Percentiles rank a stretch among this genome's conserved stretches.
These are phyloP conservation scores for Fusarium torulosum DNA, from an alignment of 2,329 filamentous ascomycete genomes.

Conservation along the genomic window DNA sequence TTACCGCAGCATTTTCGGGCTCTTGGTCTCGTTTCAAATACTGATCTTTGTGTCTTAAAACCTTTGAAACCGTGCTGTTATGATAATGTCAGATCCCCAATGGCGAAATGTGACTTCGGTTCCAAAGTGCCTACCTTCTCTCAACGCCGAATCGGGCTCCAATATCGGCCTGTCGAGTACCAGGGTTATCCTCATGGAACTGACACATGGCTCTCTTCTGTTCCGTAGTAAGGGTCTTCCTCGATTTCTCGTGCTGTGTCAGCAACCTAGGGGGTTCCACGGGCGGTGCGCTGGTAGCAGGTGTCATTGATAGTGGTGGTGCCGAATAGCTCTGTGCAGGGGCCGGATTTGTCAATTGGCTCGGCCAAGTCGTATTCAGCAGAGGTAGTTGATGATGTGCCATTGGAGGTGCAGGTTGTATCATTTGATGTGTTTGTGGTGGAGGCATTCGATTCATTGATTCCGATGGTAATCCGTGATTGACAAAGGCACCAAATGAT, in stretches of 20 bases:
- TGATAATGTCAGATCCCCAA: constrained; percentile 48
- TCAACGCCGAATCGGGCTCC: constrained; percentile 96
- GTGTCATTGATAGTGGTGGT: constrained; percentile 69
- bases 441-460: constrained; percentile 67
- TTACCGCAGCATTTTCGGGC: constrained; percentile 74
- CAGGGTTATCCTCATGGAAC: constrained; percentile 90
- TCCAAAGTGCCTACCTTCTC: constrained; percentile 77
- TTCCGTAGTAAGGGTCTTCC: constrained; percentile 90
- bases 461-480: constrained; percentile 65
- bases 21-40: constrained; percentile 88
- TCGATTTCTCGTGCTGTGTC: constrained; percentile 69
- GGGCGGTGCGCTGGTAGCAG: constrained; percentile 65
- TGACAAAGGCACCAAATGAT: constrained; percentile 67
- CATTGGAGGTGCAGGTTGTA: constrained; percentile 57
- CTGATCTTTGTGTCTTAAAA: constrained; percentile 92
- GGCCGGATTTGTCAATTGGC: constrained; percentile 80
- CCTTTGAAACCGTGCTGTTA: constrained; percentile 95
- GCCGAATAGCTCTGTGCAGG: constrained; percentile 66
- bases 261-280: constrained; percentile 48
- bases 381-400: constrained; percentile 73
- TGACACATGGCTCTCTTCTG: constrained; percentile 94
- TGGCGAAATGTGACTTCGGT: constrained; percentile 10
- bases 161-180: constrained; percentile 95
- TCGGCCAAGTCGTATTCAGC: constrained; percentile 82
- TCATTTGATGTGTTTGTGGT: constrained; percentile 57